Conservation (phyloP, 1,284 basidiomycete species). For the Ceratobasidium sp. region DNA sequence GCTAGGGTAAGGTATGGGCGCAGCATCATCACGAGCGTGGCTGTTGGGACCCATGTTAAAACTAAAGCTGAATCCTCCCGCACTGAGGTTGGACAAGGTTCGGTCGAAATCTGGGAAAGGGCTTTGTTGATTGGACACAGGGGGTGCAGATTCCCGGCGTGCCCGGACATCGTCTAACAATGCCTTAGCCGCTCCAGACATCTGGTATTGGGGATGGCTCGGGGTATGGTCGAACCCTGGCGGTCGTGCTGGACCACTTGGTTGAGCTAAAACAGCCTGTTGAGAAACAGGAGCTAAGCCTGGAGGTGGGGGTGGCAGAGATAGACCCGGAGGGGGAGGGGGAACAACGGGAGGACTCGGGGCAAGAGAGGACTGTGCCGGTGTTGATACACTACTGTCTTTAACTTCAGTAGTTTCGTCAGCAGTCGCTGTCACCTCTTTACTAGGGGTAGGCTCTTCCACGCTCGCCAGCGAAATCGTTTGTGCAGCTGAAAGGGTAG, state of each 20-base stretch:
- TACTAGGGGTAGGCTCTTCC: not conserved
- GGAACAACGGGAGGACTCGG: conserved; percentile 54
- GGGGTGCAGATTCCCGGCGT: conserved; percentile 72
- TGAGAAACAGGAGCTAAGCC: conserved; percentile 60
- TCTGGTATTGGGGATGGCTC: conserved; percentile 72
- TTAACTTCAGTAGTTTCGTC: conserved; percentile 50
- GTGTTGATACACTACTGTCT: conserved; percentile 47
- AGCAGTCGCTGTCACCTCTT: not conserved
- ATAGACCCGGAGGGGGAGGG: conserved; percentile 51
- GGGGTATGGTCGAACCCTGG: conserved; percentile 48
- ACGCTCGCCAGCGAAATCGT: conserved; percentile 50
- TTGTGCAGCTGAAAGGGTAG: conserved; percentile 49
- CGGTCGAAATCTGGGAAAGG: conserved; percentile 93
- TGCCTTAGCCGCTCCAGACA: conserved; percentile 85
- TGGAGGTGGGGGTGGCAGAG: conserved; percentile 74
- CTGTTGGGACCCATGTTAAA: conserved; percentile 71
- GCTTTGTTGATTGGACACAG: conserved; percentile 66
- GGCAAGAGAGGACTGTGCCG: conserved; percentile 59
- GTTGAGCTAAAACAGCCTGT: conserved; percentile 7
- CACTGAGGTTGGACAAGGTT: conserved; percentile 76
- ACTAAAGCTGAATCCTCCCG: conserved; percentile 83
- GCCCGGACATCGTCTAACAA: conserved; percentile 86
- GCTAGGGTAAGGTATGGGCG: conserved; percentile 13
- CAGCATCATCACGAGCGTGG: conserved; percentile 17
- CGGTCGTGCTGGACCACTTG: conserved; percentile 61